Conservation (phyloP, 2,329 filamentous ascomycete genomes). For the Exophiala dermatitidis region DNA sequence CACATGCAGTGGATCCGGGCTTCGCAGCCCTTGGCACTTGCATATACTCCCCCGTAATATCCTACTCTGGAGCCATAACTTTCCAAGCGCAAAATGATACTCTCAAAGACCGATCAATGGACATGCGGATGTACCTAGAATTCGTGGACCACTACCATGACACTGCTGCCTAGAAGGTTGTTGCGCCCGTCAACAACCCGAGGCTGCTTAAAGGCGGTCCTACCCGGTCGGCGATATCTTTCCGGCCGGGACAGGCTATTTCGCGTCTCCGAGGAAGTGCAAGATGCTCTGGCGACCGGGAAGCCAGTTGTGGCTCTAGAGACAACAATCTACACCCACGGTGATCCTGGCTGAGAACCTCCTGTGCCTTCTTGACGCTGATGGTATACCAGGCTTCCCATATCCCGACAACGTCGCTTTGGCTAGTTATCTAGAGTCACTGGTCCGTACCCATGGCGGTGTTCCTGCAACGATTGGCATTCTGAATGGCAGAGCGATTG, state of each 20-base stretch:
- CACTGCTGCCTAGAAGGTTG: neutral
- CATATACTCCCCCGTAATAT: neutral
- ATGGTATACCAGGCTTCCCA: conserved; percentile 51
- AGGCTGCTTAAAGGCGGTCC: neutral
- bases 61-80: neutral
- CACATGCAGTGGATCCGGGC: neutral
- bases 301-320: conserved; percentile 88
- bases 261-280: conserved; percentile 72
- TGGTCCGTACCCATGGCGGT: conserved; percentile 72
- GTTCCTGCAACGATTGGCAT: conserved; percentile 89
- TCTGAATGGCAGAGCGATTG: conserved; percentile 70
- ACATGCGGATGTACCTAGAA: neutral
- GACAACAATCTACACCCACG: conserved; percentile 95
- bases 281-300: conserved; percentile 63
- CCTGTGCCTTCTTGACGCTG: conserved; percentile 3
- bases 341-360: conserved; percentile 35
- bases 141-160: neutral
- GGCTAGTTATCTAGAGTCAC: conserved; percentile 69
- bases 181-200: neutral
- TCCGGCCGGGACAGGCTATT: conserved; percentile 43
- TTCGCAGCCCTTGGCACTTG: neutral
- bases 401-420: conserved; percentile 68
- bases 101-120: neutral
- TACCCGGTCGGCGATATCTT: neutral
- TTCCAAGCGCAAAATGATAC: neutral